Evolutionary conservation across 2,329 filamentous ascomycete species (phyloP).

Genomic region (Xylariaceae sp.): DNA sequence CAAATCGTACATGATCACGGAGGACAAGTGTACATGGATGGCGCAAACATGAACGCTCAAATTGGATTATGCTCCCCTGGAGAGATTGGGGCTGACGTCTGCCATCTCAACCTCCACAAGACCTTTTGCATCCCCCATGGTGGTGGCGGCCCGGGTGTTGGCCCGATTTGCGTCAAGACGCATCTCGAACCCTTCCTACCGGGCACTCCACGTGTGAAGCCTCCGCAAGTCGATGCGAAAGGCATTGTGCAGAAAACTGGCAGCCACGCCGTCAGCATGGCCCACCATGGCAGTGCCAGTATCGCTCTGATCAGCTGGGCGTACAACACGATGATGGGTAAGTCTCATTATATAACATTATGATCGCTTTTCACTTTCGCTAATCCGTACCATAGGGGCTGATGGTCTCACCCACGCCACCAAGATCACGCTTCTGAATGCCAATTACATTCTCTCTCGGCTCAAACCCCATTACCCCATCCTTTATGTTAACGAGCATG

Average conservation of each 20-base stretch:
- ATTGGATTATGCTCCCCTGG: slow-evolving; percentile 93
- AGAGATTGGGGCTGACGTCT: slow-evolving; percentile 93
- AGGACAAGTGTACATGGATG: slow-evolving; percentile 97
- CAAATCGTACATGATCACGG: slow-evolving; percentile 81
- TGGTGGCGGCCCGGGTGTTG: slow-evolving; percentile 88
- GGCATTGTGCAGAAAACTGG: slow-evolving; percentile 24
- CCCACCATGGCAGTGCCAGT: slow-evolving; percentile 81
- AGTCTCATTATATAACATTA: slow-evolving; percentile 18
- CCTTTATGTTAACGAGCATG: slow-evolving; percentile 86
- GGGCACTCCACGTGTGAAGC: slow-evolving; percentile 38
- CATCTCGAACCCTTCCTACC: slow-evolving; percentile 77
- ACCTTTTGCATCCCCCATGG: slow-evolving; percentile 98
- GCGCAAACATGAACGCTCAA: slow-evolving; percentile 97
- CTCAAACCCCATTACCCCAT: slow-evolving; percentile 84
- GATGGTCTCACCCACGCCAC: slow-evolving; percentile 83
- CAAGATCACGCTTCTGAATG: slow-evolving; percentile 88
- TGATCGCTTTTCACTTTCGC: not conserved
- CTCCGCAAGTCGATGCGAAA: not conserved
- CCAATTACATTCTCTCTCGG: slow-evolving; percentile 90
- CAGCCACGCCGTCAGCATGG: slow-evolving; percentile 66
- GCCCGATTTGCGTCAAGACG: slow-evolving; percentile 85
- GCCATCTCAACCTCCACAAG: slow-evolving; percentile 96
- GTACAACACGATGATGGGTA: slow-evolving; percentile 92
- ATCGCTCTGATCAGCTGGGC: slow-evolving; percentile 94
- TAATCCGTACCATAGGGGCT: slow-evolving; percentile 39